Evolutionary conservation across 2,329 filamentous ascomycete genomes (phyloP), one percentile per base, ranked within the genome.

Genomic region (Aspergillus ochraceus): DNA sequence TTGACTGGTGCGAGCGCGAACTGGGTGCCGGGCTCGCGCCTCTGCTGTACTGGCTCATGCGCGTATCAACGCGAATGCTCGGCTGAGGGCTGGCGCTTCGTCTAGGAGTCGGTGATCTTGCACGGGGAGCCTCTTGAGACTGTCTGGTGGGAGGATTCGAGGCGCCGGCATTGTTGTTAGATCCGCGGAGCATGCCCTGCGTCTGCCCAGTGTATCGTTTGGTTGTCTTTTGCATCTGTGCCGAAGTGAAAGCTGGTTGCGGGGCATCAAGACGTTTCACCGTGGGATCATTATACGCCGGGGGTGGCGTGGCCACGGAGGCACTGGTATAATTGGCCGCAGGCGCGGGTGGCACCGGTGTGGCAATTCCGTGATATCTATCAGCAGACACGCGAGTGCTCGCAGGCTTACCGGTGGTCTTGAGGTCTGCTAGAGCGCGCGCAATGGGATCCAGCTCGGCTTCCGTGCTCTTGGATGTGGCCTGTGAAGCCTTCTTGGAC

Each of bases 211-310:
- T 87, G 70, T 94, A 97, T 75, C 92, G 92, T 68, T 96, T 90
- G 0, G 92, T 95, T 4, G 93, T 91, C 75, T 96, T 91, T 71
- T 97, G 91, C 96, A 99, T 99, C 52, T 95, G 91, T 64, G 90
- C 91, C 4, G 92, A 90, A 0, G 96, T 99, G 61, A 96, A 92
- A 1, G 95, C 95, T 2, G 94, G 92, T 60, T 94, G 89, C 2
- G 95, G 96, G 12, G 94, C 90, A 56, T 92, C 95, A 4, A 98
- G 84, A 60, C 91, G 85, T 71, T 90, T 91, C 50, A 92, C 84
- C 53, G 88, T 86, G 51, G 86, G 77, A 59, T 83, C 86, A 60
- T 94, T 90, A 70, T 97, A 98, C 0, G 90, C 91, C 4, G 94
- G 94, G 2, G 94, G 94, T 6, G 93, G 92, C 10, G 91, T 93